A percentile compares a stretch with the other conserved stretches of the same genome.
phyloP scores from a whole-genome alignment of 768 basidiomycete genomes.

The Boletus insuetus region DNA sequence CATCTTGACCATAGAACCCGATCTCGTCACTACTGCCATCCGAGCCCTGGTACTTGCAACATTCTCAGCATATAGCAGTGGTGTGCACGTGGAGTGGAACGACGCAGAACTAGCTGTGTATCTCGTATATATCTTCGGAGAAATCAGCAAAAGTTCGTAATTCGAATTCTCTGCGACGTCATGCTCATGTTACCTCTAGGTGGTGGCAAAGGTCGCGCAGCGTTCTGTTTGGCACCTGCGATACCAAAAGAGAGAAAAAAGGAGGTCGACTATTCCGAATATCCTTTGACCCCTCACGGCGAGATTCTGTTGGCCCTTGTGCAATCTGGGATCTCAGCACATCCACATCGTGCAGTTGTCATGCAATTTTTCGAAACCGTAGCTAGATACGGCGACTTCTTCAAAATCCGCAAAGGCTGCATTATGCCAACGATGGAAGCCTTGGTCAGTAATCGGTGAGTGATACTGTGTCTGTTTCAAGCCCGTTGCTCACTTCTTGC shows the following conservation, averaged over 20 bases:
- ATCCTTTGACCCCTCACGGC: slow-evolving; percentile 85
- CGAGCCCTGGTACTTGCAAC: slow-evolving; percentile 71
- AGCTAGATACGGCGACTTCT: slow-evolving; percentile 94
- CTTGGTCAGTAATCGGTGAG: slow-evolving; percentile 81
- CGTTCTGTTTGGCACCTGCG: slow-evolving; percentile 78
- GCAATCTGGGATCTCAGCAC: slow-evolving; percentile 75
- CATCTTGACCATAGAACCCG: slow-evolving; percentile 79
- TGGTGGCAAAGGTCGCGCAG: slow-evolving; percentile 77
- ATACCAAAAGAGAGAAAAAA: slow-evolving; percentile 67
- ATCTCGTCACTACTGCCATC: slow-evolving; percentile 78
- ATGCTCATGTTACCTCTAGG: slow-evolving; percentile 36
- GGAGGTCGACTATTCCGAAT: slow-evolving; percentile 69
- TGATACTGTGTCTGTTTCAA: slow-evolving; percentile 1
- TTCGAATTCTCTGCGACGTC: not conserved
- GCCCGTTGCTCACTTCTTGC: slow-evolving; percentile 2
- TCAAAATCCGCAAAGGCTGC: slow-evolving; percentile 88
- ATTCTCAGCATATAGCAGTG: slow-evolving; percentile 61
- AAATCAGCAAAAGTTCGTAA: slow-evolving; percentile 80
- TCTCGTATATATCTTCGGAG: slow-evolving; percentile 91
- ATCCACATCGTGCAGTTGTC: slow-evolving; percentile 79
- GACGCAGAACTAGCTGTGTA: slow-evolving; percentile 93
- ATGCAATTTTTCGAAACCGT: slow-evolving; percentile 93
- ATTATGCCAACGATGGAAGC: slow-evolving; percentile 85
- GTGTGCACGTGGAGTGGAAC: slow-evolving; percentile 76
- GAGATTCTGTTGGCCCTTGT: slow-evolving; percentile 85